Evolutionary conservation across 2,329 filamentous ascomycete genomes (phyloP).

Genomic region (Metarhizium rileyi): DNA sequence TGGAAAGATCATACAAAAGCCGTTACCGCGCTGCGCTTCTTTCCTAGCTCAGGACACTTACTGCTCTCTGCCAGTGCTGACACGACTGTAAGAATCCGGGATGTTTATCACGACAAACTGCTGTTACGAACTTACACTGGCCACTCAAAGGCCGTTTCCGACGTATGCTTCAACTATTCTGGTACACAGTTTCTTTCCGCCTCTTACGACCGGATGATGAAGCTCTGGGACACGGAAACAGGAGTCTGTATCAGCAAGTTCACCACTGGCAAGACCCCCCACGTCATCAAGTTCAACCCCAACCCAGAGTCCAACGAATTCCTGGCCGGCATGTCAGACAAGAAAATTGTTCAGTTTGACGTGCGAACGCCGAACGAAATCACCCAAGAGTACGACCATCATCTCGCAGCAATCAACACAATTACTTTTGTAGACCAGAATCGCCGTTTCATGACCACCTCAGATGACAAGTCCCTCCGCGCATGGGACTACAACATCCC

Average conservation of each 20-base stretch:
- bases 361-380: constrained; percentile 66
- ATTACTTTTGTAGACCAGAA: constrained; percentile 93
- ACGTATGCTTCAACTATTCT: constrained; percentile 74
- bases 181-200: constrained; percentile 83
- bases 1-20: constrained; percentile 80
- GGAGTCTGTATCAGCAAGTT: constrained; percentile 82
- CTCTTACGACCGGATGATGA: constrained; percentile 92
- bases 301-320: constrained; percentile 75
- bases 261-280: constrained; percentile 87
- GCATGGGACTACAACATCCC: constrained; percentile 99
- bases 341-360: constrained; percentile 98
- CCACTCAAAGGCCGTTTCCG: constrained; percentile 82
- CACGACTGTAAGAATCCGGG: constrained; percentile 85
- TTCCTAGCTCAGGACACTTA: constrained; percentile 79
- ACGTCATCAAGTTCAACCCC: constrained; percentile 91
- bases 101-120: constrained; percentile 83
- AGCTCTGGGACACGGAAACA: constrained; percentile 96
- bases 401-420: constrained; percentile 95
- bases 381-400: constrained; percentile 97
- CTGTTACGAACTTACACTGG: constrained; percentile 85
- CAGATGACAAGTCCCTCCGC: constrained; percentile 89
- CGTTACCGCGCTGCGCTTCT: constrained; percentile 82
- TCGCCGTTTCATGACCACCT: constrained; percentile 93
- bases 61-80: constrained; percentile 86
- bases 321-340: constrained; percentile 92